Base-by-base conservation (phyloP, 805 yeast genomes). In the Candida corydali region DNA sequence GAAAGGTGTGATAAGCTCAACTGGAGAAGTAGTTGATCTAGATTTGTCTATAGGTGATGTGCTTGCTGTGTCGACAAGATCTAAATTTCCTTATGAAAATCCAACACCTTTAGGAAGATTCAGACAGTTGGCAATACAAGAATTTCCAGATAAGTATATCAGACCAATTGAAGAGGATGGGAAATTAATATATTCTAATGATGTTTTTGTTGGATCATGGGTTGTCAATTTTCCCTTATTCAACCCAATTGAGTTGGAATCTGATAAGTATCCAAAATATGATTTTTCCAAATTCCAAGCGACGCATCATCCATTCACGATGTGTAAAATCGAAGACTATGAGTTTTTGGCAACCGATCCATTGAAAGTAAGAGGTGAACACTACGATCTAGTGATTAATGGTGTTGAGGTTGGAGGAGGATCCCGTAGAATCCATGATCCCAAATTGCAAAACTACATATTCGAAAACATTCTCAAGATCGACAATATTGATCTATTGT, bases 381-480 rank as follows among this genome's bases (percentile, higher is more conserved):
- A 93, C 58, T 93, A 88, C 56, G 99, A 93, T 55, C 61, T 93
- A 11, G 98, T 93, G 1, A 65, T 93, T 26, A 91, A 91, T 51
- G 99, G 98, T 2, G 86, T 85, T 5, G 99, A 93, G 55, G 73
- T 89, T 2, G 99, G 99, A 18, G 99, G 99, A 14, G 99, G 99
- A 0, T 86, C 96, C 5, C 73, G 95, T 44, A 86, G 98, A 76
- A 76, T 93, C 14, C 98, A 93, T 54, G 96, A 88, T 54, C 71
- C 93, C 0, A 69, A 64, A 9, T 64, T 93, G 19, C 99, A 93
- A 58, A 69, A 73, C 38, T 86, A 66, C 54, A 74, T 93, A 4
- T 80, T 93, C 48, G 65, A 79, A 31, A 58, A 77, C 17, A 68
- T 91, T 8, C 67, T 93, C 20, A 60, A 71, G 6, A 80, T 93